phyloP scores from a whole-genome alignment of 768 basidiomycete genomes.

The Trametes elegans region DNA sequence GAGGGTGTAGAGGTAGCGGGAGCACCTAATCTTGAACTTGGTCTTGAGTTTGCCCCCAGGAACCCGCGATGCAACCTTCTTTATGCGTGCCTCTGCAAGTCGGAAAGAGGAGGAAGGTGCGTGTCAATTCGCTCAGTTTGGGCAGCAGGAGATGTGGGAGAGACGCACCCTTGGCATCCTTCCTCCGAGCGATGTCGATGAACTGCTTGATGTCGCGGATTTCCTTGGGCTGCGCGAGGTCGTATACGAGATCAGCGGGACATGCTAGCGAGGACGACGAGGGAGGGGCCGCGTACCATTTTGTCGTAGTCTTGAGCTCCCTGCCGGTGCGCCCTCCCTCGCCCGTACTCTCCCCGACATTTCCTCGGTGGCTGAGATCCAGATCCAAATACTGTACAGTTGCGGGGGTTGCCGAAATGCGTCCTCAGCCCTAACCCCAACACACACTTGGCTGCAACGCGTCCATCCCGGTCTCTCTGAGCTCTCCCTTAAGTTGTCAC shows the following conservation, averaged over 20 bases:
- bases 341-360: not conserved
- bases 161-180: conserved; percentile 91
- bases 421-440: not conserved
- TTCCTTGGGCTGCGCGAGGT: conserved; percentile 80
- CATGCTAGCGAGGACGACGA: not conserved
- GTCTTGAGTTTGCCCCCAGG: conserved; percentile 75
- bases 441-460: not conserved
- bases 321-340: conserved; percentile 11
- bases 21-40: conserved; percentile 99
- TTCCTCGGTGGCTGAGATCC: conserved; percentile 19
- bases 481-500: too few relatives aligned
- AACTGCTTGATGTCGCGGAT: conserved; percentile 98
- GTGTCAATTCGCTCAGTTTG: not conserved
- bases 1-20: conserved; percentile 96
- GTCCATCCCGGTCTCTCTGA: not conserved
- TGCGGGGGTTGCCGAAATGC: not conserved
- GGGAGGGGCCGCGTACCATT: conserved; percentile 10
- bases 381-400: conserved; percentile 19
- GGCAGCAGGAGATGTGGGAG: not conserved
- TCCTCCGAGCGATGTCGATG: conserved; percentile 94
- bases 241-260: not conserved
- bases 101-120: not conserved
- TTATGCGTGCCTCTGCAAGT: conserved; percentile 89
- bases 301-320: conserved; percentile 12
- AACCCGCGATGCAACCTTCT: conserved; percentile 77